phyloP scores from a whole-genome alignment of 768 basidiomycete species.

The Boletus speciosus region DNA sequence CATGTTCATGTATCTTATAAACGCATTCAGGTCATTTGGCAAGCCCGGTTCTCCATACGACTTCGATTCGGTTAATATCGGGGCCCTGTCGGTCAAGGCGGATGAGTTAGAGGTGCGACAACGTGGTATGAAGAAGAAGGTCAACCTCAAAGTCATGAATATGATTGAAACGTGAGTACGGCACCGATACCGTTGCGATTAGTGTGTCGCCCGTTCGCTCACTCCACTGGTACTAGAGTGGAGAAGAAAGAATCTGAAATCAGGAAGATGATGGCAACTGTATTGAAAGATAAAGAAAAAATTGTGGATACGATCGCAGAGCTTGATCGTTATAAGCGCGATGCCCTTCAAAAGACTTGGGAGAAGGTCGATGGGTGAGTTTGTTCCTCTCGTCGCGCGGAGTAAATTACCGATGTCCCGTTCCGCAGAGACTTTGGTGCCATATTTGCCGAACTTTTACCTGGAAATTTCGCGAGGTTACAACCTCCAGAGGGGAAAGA shows the following conservation, averaged over 20 bases:
- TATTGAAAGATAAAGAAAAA: conserved; percentile 89
- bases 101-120: conserved; percentile 73
- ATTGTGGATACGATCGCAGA: conserved; percentile 93
- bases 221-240: conserved; percentile 49
- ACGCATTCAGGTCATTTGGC: conserved; percentile 68
- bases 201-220: background rate
- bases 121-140: conserved; percentile 88
- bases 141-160: conserved; percentile 92
- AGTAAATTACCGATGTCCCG: background rate
- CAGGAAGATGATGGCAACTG: conserved; percentile 83
- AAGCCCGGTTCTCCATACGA: conserved; percentile 78
- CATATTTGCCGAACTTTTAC: conserved; percentile 93
- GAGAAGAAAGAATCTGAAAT: conserved; percentile 90
- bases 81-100: conserved; percentile 56
- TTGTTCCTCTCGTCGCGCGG: background rate
- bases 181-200: background rate
- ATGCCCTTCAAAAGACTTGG: conserved; percentile 94
- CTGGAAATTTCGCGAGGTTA: conserved; percentile 94
- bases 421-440: conserved; percentile 82
- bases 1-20: background rate
- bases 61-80: conserved; percentile 65
- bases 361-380: conserved; percentile 87
- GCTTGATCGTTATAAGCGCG: conserved; percentile 90
- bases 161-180: conserved; percentile 85
- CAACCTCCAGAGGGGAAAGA: conserved; percentile 93